phyloP scores from a whole-genome alignment of 2,329 filamentous ascomycete genomes.

The Coleophoma eucalyptorum region DNA sequence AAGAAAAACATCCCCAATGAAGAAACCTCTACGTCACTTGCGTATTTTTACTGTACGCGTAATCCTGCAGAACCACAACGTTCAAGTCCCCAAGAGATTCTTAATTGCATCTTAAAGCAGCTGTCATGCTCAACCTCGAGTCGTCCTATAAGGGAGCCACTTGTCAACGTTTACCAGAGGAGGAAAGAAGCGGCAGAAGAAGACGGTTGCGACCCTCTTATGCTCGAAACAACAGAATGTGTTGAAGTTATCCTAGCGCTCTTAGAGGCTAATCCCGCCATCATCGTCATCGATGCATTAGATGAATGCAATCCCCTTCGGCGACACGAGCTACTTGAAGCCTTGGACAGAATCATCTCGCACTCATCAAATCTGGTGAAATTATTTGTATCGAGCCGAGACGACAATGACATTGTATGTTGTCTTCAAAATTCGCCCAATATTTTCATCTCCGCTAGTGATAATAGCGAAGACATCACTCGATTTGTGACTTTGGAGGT shows the following conservation, averaged over 20 bases:
- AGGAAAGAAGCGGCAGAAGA: no score
- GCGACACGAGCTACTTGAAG: slow-evolving; percentile 4
- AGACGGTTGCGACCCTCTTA: background rate
- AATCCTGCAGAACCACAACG: slow-evolving; percentile 18
- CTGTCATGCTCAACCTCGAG: slow-evolving; percentile 4
- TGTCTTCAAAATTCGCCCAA: slow-evolving; percentile 6
- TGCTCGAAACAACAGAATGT: slow-evolving; percentile 1
- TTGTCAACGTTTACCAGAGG: no score
- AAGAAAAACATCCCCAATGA: background rate
- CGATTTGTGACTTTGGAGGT: background rate
- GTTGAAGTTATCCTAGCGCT: slow-evolving; percentile 3
- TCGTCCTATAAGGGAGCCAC: no score
- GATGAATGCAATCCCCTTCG: slow-evolving; percentile 7
- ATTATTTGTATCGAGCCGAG: slow-evolving; percentile 8
- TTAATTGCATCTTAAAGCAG: slow-evolving; percentile 19
- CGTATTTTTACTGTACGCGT: slow-evolving; percentile 26
- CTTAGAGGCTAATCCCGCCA: background rate
- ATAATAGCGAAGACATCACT: slow-evolving; percentile 4
- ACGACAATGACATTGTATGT: slow-evolving; percentile 7
- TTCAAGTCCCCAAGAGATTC: slow-evolving; percentile 14
- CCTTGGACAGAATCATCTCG: slow-evolving; percentile 4
- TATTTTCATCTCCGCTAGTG: background rate
- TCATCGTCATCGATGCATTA: slow-evolving; percentile 9
- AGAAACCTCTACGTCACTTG: slow-evolving; percentile 1
- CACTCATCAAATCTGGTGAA: slow-evolving; percentile 7